Evolutionary conservation across 768 basidiomycete species (phyloP), one percentile per base, ranked within the genome.

Genomic region (Amanita thiersii): DNA sequence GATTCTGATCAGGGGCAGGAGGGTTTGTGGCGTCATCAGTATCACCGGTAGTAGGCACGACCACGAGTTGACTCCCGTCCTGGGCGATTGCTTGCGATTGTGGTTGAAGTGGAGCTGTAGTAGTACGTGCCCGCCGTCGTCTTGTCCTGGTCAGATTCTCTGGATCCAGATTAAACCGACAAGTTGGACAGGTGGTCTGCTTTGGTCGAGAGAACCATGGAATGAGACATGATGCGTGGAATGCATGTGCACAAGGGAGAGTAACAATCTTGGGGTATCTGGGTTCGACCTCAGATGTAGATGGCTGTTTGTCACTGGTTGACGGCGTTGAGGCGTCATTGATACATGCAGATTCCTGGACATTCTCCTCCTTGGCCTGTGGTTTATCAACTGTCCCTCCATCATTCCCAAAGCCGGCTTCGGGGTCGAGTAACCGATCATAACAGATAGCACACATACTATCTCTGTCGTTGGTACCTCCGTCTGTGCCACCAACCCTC

Each of bases 141-240:
- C 60, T 53, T 9, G 56, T 58, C 39, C 66, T 76, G 0, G 83
- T 86, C 34, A 87, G 57, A 43, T 79, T 79, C 42, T 86, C 79
- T 0, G 86, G 86, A 52, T 89, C 86, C 40, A 89, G 74, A 48
- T 89, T 79, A 52, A 89, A 89, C 47, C 86, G 65, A 59, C 86
- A 89, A 0, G 83, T 84, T 0, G 86, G 86, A 50, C 86, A 89
- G 1, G 86, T 88, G 14, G 86, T 87, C 49, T 83, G 81, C 31
- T 68, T 70, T 8, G 85, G 81, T 44, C 82, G 68, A 2, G 86
- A 76, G 57, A 89, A 89, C 86, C 86, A 89, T 1, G 86, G 86
- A 7, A 83, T 56, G 25, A 89, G 72, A 58, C 86, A 89, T 0
- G 77, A 67, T 1, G 82, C 73, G 50, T 89, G 86, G 63, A 88